phyloP scores from a whole-genome alignment of 495 filamentous ascomycete genomes.

The Trichoderma parareesei region DNA sequence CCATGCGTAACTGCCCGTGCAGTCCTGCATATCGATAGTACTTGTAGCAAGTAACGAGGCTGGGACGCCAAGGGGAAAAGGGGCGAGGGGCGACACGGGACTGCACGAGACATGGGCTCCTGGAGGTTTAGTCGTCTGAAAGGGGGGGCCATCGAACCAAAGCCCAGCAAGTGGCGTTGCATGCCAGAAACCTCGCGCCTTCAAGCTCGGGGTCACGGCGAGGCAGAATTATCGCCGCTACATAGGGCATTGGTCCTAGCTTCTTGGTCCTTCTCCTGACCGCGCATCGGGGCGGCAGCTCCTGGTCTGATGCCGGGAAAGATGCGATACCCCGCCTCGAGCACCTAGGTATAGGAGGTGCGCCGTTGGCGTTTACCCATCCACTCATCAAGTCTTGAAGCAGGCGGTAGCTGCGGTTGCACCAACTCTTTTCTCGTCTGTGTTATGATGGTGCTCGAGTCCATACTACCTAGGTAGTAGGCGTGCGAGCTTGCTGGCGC shows the following conservation, averaged over 20 bases:
- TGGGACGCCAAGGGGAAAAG: neutral
- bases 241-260: neutral
- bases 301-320: neutral
- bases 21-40: too few relatives aligned
- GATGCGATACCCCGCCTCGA: neutral
- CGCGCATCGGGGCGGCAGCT: neutral
- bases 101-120: neutral
- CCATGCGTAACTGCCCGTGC: neutral
- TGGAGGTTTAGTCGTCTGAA: neutral
- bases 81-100: too few relatives aligned
- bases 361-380: neutral
- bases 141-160: neutral
- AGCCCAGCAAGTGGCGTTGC: neutral
- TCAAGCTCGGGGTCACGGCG: neutral
- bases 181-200: neutral
- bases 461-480: neutral
- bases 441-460: neutral
- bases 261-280: neutral
- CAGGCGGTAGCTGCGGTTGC: neutral
- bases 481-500: too few relatives aligned
- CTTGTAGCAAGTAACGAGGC: neutral
- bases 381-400: neutral
- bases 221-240: neutral
- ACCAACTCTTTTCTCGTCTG: neutral
- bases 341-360: neutral